Conservation (phyloP, 192 early-diverging fungal species). For the Coemansia aciculifera region DNA sequence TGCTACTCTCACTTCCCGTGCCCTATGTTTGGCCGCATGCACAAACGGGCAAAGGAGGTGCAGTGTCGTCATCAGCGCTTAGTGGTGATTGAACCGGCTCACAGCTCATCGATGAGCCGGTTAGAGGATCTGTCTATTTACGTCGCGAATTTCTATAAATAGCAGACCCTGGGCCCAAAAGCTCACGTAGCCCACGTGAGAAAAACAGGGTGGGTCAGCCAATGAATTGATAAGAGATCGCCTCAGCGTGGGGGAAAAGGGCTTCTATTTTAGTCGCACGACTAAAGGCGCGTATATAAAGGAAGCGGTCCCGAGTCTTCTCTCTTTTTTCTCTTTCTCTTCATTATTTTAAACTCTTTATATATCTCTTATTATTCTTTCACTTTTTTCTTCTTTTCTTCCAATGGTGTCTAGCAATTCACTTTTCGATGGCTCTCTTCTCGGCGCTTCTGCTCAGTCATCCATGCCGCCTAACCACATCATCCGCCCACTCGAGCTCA, state of each 20-base stretch:
- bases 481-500: conserved; percentile 72
- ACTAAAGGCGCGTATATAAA: background rate
- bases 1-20: background rate
- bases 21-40: background rate
- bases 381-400: background rate
- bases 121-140: background rate
- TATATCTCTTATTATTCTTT: background rate
- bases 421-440: conserved; percentile 56
- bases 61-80: conserved; percentile 6
- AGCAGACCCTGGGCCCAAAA: background rate
- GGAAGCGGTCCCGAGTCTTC: conserved; percentile 1
- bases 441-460: conserved; percentile 64
- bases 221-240: background rate
- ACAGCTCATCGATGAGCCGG: background rate
- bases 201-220: background rate
- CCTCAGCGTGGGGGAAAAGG: background rate
- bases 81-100: background rate
- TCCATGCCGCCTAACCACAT: conserved; percentile 67
- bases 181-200: background rate
- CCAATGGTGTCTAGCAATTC: conserved; percentile 45
- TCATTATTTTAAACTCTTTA: conserved; percentile 2
- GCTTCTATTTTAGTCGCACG: background rate
- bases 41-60: background rate
- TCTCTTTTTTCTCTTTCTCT: background rate
- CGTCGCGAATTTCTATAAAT: background rate